Base-by-base conservation (phyloP, 345 rosid genomes). In the Lumnitzera littorea region DNA sequence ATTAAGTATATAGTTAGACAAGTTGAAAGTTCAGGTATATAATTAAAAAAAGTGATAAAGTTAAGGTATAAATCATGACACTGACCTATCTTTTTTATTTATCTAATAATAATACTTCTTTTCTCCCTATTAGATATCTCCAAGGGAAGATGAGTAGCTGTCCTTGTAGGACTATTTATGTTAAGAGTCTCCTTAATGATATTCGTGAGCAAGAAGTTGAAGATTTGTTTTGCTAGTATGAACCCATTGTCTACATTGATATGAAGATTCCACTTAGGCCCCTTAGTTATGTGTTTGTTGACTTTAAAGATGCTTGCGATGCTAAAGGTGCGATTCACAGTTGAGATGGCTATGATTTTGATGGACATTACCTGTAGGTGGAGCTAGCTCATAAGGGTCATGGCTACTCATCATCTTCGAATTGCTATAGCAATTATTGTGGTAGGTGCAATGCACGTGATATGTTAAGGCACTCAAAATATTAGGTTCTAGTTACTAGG, bases 221-320 rank as follows among this genome's bases (percentile, higher is more conserved):
- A 68, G 99, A 91, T 80, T 79, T 94, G 89, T 94, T 94, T 67
- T 78, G 80, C 77, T 91, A 94, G 99, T 94, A 94, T 78, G 99
- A 97, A 51, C 87, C 91, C 25, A 78, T 94, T 62, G 84, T 76
- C 31, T 87, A 88, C 68, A 86, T 95, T 50, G 99, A 88, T 57
- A 73, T 95, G 82, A 95, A 95, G 78, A 76, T 91, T 68, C 97
- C 99, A 48, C 99, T 96, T 47, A 84, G 99, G 74, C 97, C 99
- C 55, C 99, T 96, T n/a, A 96, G 97, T 70, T 95, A 95, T 85
- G 97, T 96, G 15, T 95, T 95, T 66, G 95, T 95, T 16, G 99
- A 95, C 96, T 94, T 94, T 80, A 96, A 88, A 65, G 97, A 94
- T 77, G 61, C 86, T 70, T 83, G 96, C 24, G 99, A 94, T 83